A percentile compares a stretch with the other conserved stretches of the same genome.
Conservation (phyloP, 2,329 filamentous ascomycete species). For the Alternaria sp. region DNA sequence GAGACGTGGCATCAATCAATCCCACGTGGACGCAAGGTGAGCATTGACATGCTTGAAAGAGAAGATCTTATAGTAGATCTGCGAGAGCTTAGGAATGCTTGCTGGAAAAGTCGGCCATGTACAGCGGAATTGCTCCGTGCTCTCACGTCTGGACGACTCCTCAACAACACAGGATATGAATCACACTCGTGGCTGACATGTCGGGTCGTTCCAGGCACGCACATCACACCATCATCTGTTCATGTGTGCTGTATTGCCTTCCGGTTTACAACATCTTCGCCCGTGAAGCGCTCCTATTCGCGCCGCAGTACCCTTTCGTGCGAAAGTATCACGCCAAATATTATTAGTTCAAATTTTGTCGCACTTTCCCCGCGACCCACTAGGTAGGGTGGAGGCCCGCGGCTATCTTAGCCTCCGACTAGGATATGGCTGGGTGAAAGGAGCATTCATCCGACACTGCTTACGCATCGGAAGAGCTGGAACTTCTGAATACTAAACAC, state of each 20-base stretch:
- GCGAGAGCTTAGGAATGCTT: slow-evolving; percentile 1
- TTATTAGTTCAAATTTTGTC: slow-evolving; percentile 22
- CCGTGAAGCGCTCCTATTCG: slow-evolving; percentile 16
- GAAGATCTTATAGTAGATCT: background rate
- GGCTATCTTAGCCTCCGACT: slow-evolving; percentile 19
- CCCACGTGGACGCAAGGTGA: background rate
- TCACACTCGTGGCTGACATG: background rate
- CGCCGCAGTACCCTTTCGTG: slow-evolving; percentile 30
- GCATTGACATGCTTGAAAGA: slow-evolving; percentile 1
- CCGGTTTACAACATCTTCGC: slow-evolving; percentile 12
- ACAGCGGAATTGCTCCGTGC: slow-evolving; percentile 8
- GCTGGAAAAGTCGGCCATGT: background rate
- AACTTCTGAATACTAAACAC: background rate
- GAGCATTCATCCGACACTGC: slow-evolving; percentile 38
- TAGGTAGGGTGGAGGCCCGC: slow-evolving; percentile 20
- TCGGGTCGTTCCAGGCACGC: background rate
- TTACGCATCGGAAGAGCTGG: slow-evolving; percentile 30
- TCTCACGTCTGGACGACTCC: slow-evolving; percentile 3
- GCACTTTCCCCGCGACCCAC: slow-evolving; percentile 28
- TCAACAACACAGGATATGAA: slow-evolving; percentile 4
- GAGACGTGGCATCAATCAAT: background rate
- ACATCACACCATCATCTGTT: slow-evolving; percentile 25
- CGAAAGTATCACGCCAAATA: slow-evolving; percentile 32
- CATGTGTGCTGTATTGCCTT: slow-evolving; percentile 8
- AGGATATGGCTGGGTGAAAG: slow-evolving; percentile 32